Evolutionary conservation across 768 basidiomycete species (phyloP).

Genomic region (Suillus clintonianus): DNA sequence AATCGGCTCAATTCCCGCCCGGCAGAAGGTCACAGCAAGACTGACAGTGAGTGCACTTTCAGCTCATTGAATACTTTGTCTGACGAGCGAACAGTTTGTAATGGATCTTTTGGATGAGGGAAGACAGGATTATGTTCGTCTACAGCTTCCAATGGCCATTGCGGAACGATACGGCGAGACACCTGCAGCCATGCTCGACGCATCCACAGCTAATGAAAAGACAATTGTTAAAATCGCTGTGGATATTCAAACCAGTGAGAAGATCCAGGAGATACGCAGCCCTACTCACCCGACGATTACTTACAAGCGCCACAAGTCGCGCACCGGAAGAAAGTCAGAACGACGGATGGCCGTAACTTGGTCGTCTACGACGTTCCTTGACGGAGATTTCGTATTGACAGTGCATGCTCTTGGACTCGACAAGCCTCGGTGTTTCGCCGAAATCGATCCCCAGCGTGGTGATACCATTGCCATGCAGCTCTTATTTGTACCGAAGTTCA

Average conservation of each 20-base stretch:
- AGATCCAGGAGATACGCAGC: constrained; percentile 41
- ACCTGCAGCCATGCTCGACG: constrained; percentile 38
- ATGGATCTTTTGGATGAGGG: constrained; percentile 56
- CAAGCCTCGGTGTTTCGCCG: constrained; percentile 57
- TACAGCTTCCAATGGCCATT: constrained; percentile 54
- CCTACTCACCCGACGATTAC: constrained; percentile 44
- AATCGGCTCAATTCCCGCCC: constrained; percentile 51
- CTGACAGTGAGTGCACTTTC: constrained; percentile 40
- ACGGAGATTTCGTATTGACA: constrained; percentile 51
- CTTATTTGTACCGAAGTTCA: constrained; percentile 55
- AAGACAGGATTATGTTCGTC: constrained; percentile 46
- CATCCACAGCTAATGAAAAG: constrained; percentile 26
- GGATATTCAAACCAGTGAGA: constrained; percentile 52
- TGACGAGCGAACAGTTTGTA: constrained; percentile 40
- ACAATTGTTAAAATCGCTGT: constrained; percentile 43
- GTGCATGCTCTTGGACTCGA: constrained; percentile 53
- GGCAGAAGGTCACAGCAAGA: constrained; percentile 38
- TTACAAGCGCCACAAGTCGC: constrained; percentile 36
- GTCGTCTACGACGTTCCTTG: constrained; percentile 44
- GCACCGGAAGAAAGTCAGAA: constrained; percentile 35
- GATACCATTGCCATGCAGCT: constrained; percentile 51
- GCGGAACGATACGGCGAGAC: constrained; percentile 54
- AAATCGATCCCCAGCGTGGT: constrained; percentile 32
- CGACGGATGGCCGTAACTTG: constrained; percentile 42
- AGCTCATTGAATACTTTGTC: background rate